Base-by-base conservation (phyloP, 495 filamentous ascomycete genomes). In the Annulohypoxylon maeteangense region DNA sequence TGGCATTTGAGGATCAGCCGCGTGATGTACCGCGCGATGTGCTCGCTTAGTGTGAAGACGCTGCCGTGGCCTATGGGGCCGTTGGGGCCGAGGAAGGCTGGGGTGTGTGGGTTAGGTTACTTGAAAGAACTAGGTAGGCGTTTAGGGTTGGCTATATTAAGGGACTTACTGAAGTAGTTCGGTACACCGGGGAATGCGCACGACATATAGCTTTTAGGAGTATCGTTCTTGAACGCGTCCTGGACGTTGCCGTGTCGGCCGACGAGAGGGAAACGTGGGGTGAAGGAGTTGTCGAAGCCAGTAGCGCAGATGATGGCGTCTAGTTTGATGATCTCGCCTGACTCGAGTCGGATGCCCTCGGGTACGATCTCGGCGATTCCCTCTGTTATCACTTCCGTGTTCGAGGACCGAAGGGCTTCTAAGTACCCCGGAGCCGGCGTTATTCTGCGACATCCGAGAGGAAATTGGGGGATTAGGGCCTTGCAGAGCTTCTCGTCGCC, bases 221-320 rank as follows among this genome's bases (percentile, higher is more conserved):
- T 71, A 7, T 78, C 76, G 7, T 73, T 70, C 22, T 48, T 69
- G 78, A 82, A 81, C 12, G 18, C 65, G 27, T 84, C 79, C 59
- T 85, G 82, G 44, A 85, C 74, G 54, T 85, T 83, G 7, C 88
- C 80, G 6, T 83, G 78, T 50, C 85, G 80, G 12, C 86, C 85
- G 18, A 87, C 78, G 60, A 91, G 81, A 2, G 87, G 84, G 68
- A 91, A 91, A 3, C 86, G 86, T 0, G 89, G 89, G 10, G 82
- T 78, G 67, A 90, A 86, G 18, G 89, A 87, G 4, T 76, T 80
- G 60, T 92, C 87, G 47, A 90, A 91, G 5, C 91, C 91, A 0
- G 91, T 93, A 2, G 91, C 87, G 74, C 91, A 93, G 70, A 93
- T 84, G n/a, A 90, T 83, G 7, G 83, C 83, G 65, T 92, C 89